Conservation (phyloP, 257 asterid species). For the Ilex aquifolium region DNA sequence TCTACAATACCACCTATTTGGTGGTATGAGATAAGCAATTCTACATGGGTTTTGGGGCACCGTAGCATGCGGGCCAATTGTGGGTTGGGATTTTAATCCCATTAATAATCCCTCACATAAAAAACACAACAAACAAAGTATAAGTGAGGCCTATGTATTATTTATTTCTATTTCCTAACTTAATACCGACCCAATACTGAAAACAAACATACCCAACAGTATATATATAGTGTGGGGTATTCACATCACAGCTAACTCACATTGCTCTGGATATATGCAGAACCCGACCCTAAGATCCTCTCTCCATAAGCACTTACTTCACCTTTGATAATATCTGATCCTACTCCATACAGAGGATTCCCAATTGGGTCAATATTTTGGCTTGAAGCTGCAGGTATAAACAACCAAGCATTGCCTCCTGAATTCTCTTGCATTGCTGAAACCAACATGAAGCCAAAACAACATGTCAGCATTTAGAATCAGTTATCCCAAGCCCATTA, state of each 20-base stretch:
- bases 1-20: no score
- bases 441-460: background rate
- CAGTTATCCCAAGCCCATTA: no score
- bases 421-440: constrained; percentile 11
- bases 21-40: no score
- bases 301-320: constrained; percentile 19
- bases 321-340: constrained; percentile 17
- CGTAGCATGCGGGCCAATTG: no score
- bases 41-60: no score
- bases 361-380: constrained; percentile 8
- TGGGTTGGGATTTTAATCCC: background rate
- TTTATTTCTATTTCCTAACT: background rate
- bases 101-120: background rate
- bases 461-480: background rate
- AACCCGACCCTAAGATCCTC: constrained; percentile 20
- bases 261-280: constrained; percentile 18
- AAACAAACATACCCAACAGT: background rate
- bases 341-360: constrained; percentile 7
- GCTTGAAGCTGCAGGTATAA: constrained; percentile 13
- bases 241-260: constrained; percentile 1
- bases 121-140: background rate
- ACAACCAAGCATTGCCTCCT: background rate
- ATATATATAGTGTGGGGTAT: no score
- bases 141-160: background rate
- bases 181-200: background rate